phyloP scores from a whole-genome alignment of 371 early-diverging fungal genomes.

The Mortierella sp. region DNA sequence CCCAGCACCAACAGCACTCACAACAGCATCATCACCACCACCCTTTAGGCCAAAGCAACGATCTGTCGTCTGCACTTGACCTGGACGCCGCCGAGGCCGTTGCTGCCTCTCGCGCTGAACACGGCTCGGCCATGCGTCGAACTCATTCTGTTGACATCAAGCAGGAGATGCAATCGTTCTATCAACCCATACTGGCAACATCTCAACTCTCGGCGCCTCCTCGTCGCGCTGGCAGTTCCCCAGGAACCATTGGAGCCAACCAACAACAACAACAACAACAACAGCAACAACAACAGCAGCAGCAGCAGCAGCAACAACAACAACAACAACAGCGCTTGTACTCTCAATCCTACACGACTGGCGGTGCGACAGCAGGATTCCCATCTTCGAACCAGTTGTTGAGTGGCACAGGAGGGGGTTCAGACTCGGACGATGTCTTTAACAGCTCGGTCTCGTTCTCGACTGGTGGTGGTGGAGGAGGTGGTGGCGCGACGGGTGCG shows the following conservation, averaged over 20 bases:
- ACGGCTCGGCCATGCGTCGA: conserved; percentile 23
- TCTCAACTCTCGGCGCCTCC: conserved; percentile 18
- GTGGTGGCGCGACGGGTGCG: not conserved
- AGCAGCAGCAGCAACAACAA: not conserved
- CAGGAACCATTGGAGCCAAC: conserved; percentile 12
- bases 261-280: not conserved
- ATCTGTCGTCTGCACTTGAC: conserved; percentile 23
- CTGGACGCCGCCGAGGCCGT: conserved; percentile 21
- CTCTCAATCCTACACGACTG: conserved; percentile 24
- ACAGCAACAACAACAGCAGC: not conserved
- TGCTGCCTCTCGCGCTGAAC: conserved; percentile 25
- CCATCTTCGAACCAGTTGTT: conserved; percentile 16
- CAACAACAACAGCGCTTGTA: conserved; percentile 19
- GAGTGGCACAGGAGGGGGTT: conserved; percentile 1
- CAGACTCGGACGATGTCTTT: conserved; percentile 31
- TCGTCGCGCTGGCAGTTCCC: conserved; percentile 35
- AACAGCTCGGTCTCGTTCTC: conserved; percentile 20
- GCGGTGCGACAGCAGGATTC: conserved; percentile 4
- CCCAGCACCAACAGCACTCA: conserved; percentile 18
- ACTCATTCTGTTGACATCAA: conserved; percentile 46
- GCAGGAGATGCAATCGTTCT: conserved; percentile 36
- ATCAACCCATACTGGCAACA: conserved; percentile 34
- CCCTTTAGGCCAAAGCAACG: conserved; percentile 21
- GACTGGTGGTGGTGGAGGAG: not conserved
- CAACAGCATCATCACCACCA: conserved; percentile 24